Evolutionary conservation across 164 flowering plant genomes (phyloP).

Genomic region (Vitis riparia): DNA sequence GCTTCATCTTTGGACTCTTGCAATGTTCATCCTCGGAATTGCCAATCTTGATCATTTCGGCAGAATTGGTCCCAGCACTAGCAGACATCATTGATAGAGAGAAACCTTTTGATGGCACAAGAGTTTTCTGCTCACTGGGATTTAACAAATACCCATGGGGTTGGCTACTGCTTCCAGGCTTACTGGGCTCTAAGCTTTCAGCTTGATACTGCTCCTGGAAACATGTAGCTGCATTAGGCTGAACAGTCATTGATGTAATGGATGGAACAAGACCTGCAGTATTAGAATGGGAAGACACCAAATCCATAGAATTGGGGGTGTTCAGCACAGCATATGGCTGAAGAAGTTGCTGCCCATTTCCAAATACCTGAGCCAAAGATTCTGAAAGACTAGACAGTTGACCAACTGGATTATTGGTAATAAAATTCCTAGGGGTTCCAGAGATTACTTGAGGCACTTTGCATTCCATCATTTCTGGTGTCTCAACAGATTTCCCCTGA

Average conservation of each 20-base stretch:
- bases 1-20: conserved; percentile 16
- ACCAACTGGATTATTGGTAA: conserved; percentile 37
- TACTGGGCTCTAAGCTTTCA: conserved; percentile 32
- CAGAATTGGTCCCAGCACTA: conserved; percentile 4
- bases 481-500: conserved; percentile 17
- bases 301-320: conserved; percentile 23
- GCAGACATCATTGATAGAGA: no score
- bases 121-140: conserved; percentile 7
- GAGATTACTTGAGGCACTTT: conserved; percentile 21
- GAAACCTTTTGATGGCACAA: no score
- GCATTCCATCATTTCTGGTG: conserved; percentile 17
- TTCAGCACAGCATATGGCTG: conserved; percentile 47
- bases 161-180: conserved; percentile 9
- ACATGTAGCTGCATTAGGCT: conserved; percentile 23
- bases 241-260: conserved; percentile 8
- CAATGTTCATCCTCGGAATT: conserved; percentile 14
- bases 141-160: conserved; percentile 6
- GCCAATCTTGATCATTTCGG: conserved; percentile 4
- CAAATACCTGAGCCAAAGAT: conserved; percentile 58
- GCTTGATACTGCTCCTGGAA: conserved; percentile 38
- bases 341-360: conserved; percentile 50
- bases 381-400: conserved; percentile 47
- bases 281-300: conserved; percentile 22
- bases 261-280: conserved; percentile 20
- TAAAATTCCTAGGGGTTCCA: conserved; percentile 26